Base-by-base conservation (phyloP, 495 filamentous ascomycete species). In the Opeltia flavorubescens region DNA sequence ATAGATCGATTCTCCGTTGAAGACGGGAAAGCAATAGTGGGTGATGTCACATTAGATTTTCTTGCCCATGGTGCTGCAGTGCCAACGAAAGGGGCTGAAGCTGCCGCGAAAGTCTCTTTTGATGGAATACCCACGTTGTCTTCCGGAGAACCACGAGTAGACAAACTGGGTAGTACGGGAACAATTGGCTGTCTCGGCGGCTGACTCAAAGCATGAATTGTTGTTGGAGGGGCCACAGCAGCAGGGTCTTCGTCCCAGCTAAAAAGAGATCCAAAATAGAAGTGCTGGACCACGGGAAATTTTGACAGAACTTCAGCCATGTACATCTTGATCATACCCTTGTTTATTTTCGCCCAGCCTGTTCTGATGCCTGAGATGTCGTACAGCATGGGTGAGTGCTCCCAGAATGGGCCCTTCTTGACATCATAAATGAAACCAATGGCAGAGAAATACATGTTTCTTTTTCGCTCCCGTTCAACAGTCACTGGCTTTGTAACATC, bases 311-410 rank as follows among this genome's bases (percentile, higher is more conserved):
- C 78, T 58, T 83, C 79, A 0, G 73, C 78, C 43, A 76, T 74
- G 57, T 81, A 83, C 79, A 83, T 83, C 58, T 83, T 83, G 49
- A 83, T 59, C 79, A 83, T 82, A 12, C 79, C 79, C 74, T 95
- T 96, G 62, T 96, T 96, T 52, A 99, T 94, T 66, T 99, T 99
- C 23, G 80, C 91, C 91, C 91, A 99, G 27, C 91, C 93, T 45
- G 82, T 75, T 48, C 72, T 76, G 47, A 99, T 78, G 15, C 91
- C 91, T 4, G 83, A 89, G 27, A 99, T 88, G 63, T 99, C 93
- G 58, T 79, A 99, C 15, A 99, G 70, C 58, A 94, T 89, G 2
- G 87, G 93, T 48, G 85, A 93, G 57, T 99, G 91, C 55, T 96
- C 91, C 93, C 91, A 96, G 63, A 99, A 99, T 1, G 93, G 91